These are phyloP conservation scores for Mucor lusitanicus DNA, from an alignment of 371 early-diverging fungal genomes.

Conservation along the genomic window DNA sequence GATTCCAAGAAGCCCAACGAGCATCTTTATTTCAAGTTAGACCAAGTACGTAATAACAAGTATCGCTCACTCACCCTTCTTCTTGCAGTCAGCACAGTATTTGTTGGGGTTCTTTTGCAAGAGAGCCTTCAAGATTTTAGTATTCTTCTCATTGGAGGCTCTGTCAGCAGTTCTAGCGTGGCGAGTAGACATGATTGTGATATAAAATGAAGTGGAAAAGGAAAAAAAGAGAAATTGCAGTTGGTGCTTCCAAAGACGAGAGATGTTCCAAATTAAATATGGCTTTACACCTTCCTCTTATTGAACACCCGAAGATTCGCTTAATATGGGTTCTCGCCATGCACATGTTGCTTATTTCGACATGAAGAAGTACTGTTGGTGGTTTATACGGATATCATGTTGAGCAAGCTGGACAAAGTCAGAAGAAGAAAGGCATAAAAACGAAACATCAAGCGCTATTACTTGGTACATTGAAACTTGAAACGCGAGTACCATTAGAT, in stretches of 20 bases:
- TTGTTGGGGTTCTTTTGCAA: conserved; percentile 73
- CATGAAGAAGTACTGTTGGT: background rate
- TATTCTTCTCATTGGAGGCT: conserved; percentile 70
- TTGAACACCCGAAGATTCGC: background rate
- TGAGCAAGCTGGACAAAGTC: background rate
- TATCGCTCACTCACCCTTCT: conserved; percentile 60
- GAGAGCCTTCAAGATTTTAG: conserved; percentile 71
- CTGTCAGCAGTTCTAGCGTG: conserved; percentile 74
- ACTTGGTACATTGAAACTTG: too few relatives aligned
- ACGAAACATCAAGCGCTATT: too few relatives aligned
- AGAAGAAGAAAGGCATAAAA: background rate
- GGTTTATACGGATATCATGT: background rate
- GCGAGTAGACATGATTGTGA: conserved; percentile 68
- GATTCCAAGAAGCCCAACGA: conserved; percentile 88
- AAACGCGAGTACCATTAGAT: too few relatives aligned
- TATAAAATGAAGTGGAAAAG: background rate
- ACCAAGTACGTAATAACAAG: background rate
- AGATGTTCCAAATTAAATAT: background rate
- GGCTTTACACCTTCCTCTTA: background rate
- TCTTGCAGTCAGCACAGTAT: conserved; percentile 81
- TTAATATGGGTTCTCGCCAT: background rate
- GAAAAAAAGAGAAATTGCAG: background rate
- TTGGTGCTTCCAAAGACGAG: background rate
- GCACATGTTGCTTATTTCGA: background rate
- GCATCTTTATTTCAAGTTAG: conserved; percentile 59